Conservation (phyloP, 2,329 filamentous ascomycete genomes). For the Bisporella sp. region DNA sequence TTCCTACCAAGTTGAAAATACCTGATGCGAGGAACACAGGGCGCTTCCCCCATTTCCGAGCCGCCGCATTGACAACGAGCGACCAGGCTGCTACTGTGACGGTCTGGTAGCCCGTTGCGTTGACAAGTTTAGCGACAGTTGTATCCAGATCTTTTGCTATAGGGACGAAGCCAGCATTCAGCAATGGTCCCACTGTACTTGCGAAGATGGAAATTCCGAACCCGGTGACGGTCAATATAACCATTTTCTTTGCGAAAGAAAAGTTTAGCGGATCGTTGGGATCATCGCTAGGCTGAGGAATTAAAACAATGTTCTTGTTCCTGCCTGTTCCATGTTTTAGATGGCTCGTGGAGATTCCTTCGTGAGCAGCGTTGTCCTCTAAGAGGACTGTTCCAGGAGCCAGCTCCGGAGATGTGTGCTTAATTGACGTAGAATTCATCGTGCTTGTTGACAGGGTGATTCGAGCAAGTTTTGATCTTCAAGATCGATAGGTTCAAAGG, state of each 20-base stretch:
- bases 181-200: conserved; percentile 8
- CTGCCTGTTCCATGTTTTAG: conserved; percentile 12
- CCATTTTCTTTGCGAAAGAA: conserved; percentile 32
- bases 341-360: neutral
- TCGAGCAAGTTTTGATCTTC: too few relatives aligned
- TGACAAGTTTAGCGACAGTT: conserved; percentile 8
- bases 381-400: conserved; percentile 12
- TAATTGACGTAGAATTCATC: too few relatives aligned
- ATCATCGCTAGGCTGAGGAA: conserved; percentile 38
- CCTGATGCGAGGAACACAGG: conserved; percentile 10
- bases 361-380: conserved; percentile 9
- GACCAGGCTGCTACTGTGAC: conserved; percentile 11
- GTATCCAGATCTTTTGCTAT: conserved; percentile 5
- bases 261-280: conserved; percentile 42
- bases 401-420: too few relatives aligned
- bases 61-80: conserved; percentile 10
- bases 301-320: conserved; percentile 10
- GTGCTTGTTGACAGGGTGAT: too few relatives aligned
- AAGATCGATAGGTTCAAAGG: too few relatives aligned
- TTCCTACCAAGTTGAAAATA: conserved; percentile 12
- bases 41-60: conserved; percentile 15
- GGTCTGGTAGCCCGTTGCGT: conserved; percentile 18
- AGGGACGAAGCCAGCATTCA: conserved; percentile 7
- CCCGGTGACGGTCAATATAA: conserved; percentile 32
- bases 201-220: conserved; percentile 30